Conservation (phyloP, 768 basidiomycete genomes). For the Rhizopogon vulgaris region DNA sequence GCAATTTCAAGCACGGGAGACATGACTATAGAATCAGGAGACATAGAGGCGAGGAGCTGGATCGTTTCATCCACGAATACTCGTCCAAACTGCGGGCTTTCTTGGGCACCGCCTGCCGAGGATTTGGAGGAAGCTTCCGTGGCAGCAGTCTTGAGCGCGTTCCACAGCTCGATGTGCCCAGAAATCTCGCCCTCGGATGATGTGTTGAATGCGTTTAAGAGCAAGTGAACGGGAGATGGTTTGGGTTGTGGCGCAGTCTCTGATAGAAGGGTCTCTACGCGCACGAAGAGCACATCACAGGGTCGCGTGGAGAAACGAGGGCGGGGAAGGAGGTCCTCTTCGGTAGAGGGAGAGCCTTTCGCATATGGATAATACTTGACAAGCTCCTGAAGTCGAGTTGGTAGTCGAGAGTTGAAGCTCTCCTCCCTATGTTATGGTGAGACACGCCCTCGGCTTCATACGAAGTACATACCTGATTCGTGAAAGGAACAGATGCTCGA, state of each 20-base stretch:
- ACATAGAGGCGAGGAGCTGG: constrained; percentile 41
- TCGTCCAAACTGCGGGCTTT: constrained; percentile 38
- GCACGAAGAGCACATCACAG: constrained; percentile 62
- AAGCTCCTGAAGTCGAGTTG: constrained; percentile 64
- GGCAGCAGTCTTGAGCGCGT: constrained; percentile 40
- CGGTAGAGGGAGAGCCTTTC: constrained; percentile 21
- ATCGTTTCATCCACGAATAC: constrained; percentile 70
- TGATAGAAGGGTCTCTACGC: constrained; percentile 51
- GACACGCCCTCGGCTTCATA: neutral
- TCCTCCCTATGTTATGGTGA: constrained; percentile 43
- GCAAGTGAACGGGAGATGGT: constrained; percentile 52
- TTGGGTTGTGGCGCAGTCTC: constrained; percentile 27
- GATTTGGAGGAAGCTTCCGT: constrained; percentile 22
- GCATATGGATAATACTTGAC: constrained; percentile 64
- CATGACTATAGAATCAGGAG: constrained; percentile 32
- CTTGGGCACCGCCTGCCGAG: constrained; percentile 15
- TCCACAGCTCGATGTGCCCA: constrained; percentile 45
- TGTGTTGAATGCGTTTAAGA: constrained; percentile 56
- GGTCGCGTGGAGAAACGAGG: constrained; percentile 65
- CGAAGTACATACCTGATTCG: constrained; percentile 50
- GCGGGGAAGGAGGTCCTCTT: constrained; percentile 46
- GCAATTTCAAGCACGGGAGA: constrained; percentile 20
- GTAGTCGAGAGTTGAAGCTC: constrained; percentile 48
- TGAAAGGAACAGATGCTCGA: constrained; percentile 75
- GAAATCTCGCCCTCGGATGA: constrained; percentile 25